phyloP scores from a whole-genome alignment of 2,329 filamentous ascomycete species.

The Exophiala aquamarina region DNA sequence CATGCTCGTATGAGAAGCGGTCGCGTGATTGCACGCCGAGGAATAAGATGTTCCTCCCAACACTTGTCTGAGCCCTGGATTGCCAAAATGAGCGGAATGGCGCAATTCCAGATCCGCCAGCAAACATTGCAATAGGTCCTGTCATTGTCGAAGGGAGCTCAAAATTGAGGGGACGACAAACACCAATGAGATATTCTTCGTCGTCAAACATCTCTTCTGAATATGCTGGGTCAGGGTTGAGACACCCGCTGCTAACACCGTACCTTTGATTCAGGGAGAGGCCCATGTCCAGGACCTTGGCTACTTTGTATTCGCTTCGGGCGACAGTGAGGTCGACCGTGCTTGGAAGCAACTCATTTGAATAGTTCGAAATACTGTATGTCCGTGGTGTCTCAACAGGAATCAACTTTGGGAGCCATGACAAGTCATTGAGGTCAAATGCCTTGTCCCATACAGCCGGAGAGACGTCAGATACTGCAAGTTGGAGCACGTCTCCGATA shows the following conservation, averaged over 20 bases:
- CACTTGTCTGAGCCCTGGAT: slow-evolving; percentile 11
- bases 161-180: slow-evolving; percentile 13
- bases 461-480: slow-evolving; percentile 17
- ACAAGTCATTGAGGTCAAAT: slow-evolving; percentile 14
- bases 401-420: slow-evolving; percentile 17
- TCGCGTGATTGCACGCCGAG: slow-evolving; percentile 15
- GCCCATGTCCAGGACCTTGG: slow-evolving; percentile 4
- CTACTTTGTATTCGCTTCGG: slow-evolving; percentile 10
- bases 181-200: slow-evolving; percentile 18
- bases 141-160: slow-evolving; percentile 12
- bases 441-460: slow-evolving; percentile 16
- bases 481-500: slow-evolving; percentile 17
- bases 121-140: slow-evolving; percentile 17
- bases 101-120: slow-evolving; percentile 13
- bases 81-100: slow-evolving; percentile 19
- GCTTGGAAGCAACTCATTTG: slow-evolving; percentile 15
- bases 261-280: neutral
- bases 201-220: slow-evolving; percentile 13
- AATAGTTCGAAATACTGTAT: slow-evolving; percentile 20
- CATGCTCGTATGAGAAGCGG: slow-evolving; percentile 15
- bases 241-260: slow-evolving; percentile 15
- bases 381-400: slow-evolving; percentile 14
- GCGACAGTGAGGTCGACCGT: slow-evolving; percentile 15
- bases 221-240: slow-evolving; percentile 13
- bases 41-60: slow-evolving; percentile 20